phyloP scores from a whole-genome alignment of 352 stramenopile species.

The Aphanomyces invadans region DNA sequence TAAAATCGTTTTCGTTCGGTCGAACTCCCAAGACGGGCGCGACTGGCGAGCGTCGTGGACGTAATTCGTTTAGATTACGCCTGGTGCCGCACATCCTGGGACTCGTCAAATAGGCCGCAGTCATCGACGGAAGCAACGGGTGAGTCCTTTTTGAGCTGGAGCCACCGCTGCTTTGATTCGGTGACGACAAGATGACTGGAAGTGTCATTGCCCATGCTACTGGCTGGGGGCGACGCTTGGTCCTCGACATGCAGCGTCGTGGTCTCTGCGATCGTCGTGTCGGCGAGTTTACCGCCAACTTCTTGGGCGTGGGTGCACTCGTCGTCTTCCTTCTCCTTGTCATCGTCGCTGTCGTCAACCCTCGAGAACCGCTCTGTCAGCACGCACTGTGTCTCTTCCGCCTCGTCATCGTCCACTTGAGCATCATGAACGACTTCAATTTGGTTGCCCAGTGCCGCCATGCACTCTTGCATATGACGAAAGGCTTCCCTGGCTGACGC shows the following conservation, averaged over 20 bases:
- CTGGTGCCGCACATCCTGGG: not conserved
- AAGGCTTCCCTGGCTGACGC: slow-evolving; percentile 19
- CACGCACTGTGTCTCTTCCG: slow-evolving; percentile 18
- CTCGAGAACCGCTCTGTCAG: slow-evolving; percentile 1
- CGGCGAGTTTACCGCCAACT: not conserved
- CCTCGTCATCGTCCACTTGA: slow-evolving; percentile 14
- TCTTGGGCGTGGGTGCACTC: not conserved
- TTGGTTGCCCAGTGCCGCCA: slow-evolving; percentile 7
- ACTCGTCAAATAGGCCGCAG: not conserved
- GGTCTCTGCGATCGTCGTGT: not conserved
- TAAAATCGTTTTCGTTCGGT: too few relatives aligned
- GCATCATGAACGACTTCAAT: slow-evolving; percentile 2
- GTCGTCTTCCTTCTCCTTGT: not conserved
- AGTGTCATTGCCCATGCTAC: not conserved
- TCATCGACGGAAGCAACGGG: not conserved
- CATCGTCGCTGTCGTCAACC: not conserved
- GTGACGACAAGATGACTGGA: not conserved
- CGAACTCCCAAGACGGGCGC: too few relatives aligned
- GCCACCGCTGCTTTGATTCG: slow-evolving; percentile 7
- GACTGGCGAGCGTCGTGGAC: too few relatives aligned
- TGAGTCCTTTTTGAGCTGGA: slow-evolving; percentile 19
- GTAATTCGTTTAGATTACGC: not conserved
- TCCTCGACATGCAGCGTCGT: slow-evolving; percentile 2
- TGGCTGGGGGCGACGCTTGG: not conserved
- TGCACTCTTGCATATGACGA: slow-evolving; percentile 14